Evolutionary conservation across 192 early-diverging fungal species (phyloP).

Genomic region (Pilobolus umbonatus): DNA sequence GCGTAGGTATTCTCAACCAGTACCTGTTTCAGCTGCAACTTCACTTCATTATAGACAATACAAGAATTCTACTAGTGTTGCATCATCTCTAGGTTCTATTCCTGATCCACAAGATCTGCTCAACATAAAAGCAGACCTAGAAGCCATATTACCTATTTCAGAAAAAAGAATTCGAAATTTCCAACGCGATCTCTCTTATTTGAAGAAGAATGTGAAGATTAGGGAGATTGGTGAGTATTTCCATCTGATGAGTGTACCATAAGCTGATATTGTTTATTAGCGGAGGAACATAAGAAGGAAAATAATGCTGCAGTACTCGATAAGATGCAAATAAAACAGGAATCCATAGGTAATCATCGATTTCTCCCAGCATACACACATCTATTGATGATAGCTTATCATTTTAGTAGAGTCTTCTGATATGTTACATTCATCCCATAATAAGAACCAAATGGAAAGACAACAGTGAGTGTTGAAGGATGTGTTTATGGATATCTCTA

Average conservation of each 20-base stretch:
- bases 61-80: conserved; percentile 4
- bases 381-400: too few relatives aligned
- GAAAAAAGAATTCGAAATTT: conserved; percentile 12
- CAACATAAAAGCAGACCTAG: conserved; percentile 21
- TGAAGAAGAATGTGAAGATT: conserved; percentile 13
- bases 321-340: neutral
- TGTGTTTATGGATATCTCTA: neutral
- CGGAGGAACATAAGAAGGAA: neutral
- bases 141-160: conserved; percentile 15
- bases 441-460: conserved; percentile 8
- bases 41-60: conserved; percentile 13
- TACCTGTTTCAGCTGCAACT: conserved; percentile 13
- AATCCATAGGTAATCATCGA: neutral
- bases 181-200: conserved; percentile 4
- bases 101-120: conserved; percentile 20
- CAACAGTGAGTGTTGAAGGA: conserved; percentile 1
- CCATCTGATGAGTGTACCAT: neutral
- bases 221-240: neutral
- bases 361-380: neutral
- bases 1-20: conserved; percentile 14
- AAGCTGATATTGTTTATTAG: neutral
- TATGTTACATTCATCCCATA: conserved; percentile 8
- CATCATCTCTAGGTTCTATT: conserved; percentile 18
- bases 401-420: conserved; percentile 9
- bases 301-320: neutral